Evolutionary conservation across 2,329 filamentous ascomycete genomes (phyloP).

Genomic region (Colletotrichum liriopes): DNA sequence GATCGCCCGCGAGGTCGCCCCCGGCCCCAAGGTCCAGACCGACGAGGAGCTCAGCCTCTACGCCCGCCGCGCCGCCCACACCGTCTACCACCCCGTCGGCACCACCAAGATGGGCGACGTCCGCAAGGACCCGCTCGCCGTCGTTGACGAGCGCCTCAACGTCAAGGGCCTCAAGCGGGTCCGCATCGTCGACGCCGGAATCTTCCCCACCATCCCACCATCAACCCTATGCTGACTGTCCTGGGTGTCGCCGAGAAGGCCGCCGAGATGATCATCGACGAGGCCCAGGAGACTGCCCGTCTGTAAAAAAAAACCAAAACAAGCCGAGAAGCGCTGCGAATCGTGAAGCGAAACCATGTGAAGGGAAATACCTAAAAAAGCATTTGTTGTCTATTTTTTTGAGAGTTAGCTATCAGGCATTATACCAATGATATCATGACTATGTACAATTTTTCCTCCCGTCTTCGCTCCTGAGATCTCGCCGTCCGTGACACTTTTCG

Average conservation of each 20-base stretch:
- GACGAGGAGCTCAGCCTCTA: constrained; percentile 89
- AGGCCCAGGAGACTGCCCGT: constrained; percentile 57
- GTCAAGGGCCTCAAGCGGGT: constrained; percentile 57
- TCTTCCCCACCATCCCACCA: constrained; percentile 90
- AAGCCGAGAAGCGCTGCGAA: background rate
- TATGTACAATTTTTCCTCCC: background rate
- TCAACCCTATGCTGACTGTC: constrained; percentile 94
- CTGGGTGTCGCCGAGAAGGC: constrained; percentile 86
- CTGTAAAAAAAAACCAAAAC: constrained; percentile 27
- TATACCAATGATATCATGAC: constrained; percentile 43
- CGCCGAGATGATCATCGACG: constrained; percentile 85
- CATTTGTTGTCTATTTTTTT: constrained; percentile 29
- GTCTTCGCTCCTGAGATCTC: background rate
- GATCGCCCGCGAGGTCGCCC: constrained; percentile 87
- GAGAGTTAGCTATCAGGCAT: constrained; percentile 40
- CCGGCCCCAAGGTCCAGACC: constrained; percentile 79
- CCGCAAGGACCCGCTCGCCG: constrained; percentile 81
- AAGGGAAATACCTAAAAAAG: constrained; percentile 27
- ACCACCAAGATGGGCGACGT: constrained; percentile 54
- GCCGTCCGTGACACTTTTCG: background rate
- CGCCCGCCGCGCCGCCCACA: constrained; percentile 82
- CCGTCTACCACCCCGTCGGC: constrained; percentile 49
- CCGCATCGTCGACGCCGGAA: constrained; percentile 67
- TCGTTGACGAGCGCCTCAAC: constrained; percentile 59
- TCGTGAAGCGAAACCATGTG: constrained; percentile 4